Conservation (phyloP, 2,329 filamentous ascomycete species). For the Coniochaeta sp. region DNA sequence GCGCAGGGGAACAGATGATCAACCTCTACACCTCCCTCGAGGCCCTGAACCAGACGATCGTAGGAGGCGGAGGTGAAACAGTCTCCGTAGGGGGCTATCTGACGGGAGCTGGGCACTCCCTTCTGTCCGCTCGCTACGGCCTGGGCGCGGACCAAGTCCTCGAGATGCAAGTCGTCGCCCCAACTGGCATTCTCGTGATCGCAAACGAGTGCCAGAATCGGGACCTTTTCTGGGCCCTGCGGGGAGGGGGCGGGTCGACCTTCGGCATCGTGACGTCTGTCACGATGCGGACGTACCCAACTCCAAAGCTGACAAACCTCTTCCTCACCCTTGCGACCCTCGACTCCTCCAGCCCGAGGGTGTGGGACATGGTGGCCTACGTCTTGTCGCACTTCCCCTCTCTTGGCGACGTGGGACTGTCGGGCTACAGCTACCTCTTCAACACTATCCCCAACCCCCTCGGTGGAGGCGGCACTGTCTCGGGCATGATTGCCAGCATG, state of each 20-base stretch:
- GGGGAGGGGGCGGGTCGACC: constrained; percentile 51
- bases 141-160: constrained; percentile 54
- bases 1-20: constrained; percentile 42
- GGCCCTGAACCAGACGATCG: constrained; percentile 34
- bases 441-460: constrained; percentile 30
- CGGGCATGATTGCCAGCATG: constrained; percentile 25
- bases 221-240: constrained; percentile 57
- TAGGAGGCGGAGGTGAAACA: constrained; percentile 44
- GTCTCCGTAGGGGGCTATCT: constrained; percentile 54
- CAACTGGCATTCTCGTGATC: constrained; percentile 36
- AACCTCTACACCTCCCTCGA: constrained; percentile 38
- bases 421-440: constrained; percentile 35
- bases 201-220: constrained; percentile 42
- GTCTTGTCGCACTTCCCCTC: constrained; percentile 37
- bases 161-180: constrained; percentile 48
- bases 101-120: constrained; percentile 52
- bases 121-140: constrained; percentile 43
- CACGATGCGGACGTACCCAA: constrained; percentile 43
- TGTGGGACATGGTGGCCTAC: constrained; percentile 38
- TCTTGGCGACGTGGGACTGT: constrained; percentile 41
- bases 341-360: constrained; percentile 23
- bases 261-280: constrained; percentile 52
- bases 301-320: constrained; percentile 22
- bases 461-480: constrained; percentile 19
- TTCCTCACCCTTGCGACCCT: constrained; percentile 14